Base-by-base conservation (phyloP, 192 early-diverging fungal genomes). In the Mortierella claussenii region DNA sequence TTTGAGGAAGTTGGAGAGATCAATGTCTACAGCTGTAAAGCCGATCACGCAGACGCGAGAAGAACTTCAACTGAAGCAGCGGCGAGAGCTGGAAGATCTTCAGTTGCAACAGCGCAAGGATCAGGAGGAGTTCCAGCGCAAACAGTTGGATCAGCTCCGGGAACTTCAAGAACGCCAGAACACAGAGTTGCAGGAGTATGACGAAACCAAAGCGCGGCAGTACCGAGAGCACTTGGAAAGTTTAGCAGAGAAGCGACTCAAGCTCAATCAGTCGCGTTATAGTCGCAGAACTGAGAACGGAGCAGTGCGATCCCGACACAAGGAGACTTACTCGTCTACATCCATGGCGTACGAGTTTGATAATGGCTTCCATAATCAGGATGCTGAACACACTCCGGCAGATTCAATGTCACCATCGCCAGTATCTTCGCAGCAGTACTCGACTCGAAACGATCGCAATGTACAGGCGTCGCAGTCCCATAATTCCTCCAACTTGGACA, bases 91-190 rank as follows among this genome's bases (percentile, higher is more conserved):
- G 17, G 73, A 76, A n/a, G 42, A 67, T 24, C 59, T 76, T 13
- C 73, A 76, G 37, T 34, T 46, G 15, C 51, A 56, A 8, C 73
- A 76, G 28, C 73, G 73, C n/a, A 60, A 56, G 18, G 73, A 76
- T 10, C 73, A 76, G 34, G 73, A 76, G 21, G 73, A 66, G 30
- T 76, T 76, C 56, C 73, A 76, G 27, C 63, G 73, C 4, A 66
- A 42, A 24, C 73, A 76, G 50, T 26, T 76, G 12, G 73, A 76
- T 9, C 73, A 76, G 53, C 50, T 76, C 18, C 63, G 73, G 13
- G 73, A 76, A 18, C n/a, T 76, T 11, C 73, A 76, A n/a, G 23
- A 31, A 6, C 28, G 50, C 18, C 73, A 76, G 51, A 76, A 60
- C 47, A 31, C 47, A 26, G 73, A 76, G 34, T 40, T 66, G 12